Evolutionary conservation across 768 basidiomycete genomes (phyloP).

Genomic region (Serendipita sp.): DNA sequence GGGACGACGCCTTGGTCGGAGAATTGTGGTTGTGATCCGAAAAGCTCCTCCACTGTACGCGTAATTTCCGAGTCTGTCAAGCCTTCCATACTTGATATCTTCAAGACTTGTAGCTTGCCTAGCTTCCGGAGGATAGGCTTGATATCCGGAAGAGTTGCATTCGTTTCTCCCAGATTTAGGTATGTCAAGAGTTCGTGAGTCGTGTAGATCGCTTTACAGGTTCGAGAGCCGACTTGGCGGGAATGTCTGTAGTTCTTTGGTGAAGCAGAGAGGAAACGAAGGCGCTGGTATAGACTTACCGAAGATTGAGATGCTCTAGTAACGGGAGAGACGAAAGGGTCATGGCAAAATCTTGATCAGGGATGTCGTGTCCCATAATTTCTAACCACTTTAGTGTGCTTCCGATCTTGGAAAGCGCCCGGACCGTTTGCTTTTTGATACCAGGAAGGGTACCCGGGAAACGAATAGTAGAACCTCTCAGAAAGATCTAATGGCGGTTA

Average conservation of each 20-base stretch:
- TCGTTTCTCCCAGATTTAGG: slow-evolving; percentile 47
- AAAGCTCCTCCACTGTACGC: slow-evolving; percentile 34
- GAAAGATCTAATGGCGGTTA: neutral
- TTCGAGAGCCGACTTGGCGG: slow-evolving; percentile 25
- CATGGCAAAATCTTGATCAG: neutral
- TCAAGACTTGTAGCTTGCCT: slow-evolving; percentile 33
- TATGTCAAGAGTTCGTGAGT: slow-evolving; percentile 20
- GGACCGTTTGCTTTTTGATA: neutral
- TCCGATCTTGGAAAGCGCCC: neutral
- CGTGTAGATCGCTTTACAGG: neutral
- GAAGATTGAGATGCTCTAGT: slow-evolving; percentile 33
- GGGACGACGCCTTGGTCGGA: slow-evolving; percentile 14
- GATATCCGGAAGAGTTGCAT: slow-evolving; percentile 32
- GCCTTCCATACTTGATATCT: slow-evolving; percentile 42
- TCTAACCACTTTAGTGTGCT: neutral
- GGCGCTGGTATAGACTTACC: slow-evolving; percentile 23
- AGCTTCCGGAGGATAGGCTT: slow-evolving; percentile 27
- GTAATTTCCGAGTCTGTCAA: slow-evolving; percentile 29
- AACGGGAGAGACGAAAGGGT: slow-evolving; percentile 19
- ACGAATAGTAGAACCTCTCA: neutral
- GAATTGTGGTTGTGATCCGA: slow-evolving; percentile 9
- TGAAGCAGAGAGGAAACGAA: slow-evolving; percentile 16
- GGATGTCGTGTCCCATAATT: neutral
- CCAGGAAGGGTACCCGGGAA: neutral
- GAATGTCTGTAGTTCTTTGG: slow-evolving; percentile 28